phyloP scores from a whole-genome alignment of 352 stramenopile species.

The Pythium monospermum region DNA sequence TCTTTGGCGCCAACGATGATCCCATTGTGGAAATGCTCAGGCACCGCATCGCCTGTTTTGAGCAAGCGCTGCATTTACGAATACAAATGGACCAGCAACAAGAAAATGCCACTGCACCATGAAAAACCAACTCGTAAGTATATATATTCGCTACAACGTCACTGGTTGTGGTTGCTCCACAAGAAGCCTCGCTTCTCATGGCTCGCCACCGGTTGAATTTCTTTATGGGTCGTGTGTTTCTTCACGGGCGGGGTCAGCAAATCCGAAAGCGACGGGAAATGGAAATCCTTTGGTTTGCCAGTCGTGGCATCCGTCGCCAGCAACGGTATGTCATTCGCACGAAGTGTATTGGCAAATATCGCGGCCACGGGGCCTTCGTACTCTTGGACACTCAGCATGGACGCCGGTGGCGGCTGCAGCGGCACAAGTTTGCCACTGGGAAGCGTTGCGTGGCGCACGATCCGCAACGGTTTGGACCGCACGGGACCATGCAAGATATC shows the following conservation, averaged over 20 bases:
- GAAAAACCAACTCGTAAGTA: no score
- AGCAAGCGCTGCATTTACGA: slow-evolving; percentile 32
- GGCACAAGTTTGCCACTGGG: slow-evolving; percentile 71
- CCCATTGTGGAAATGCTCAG: slow-evolving; percentile 38
- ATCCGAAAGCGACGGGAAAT: slow-evolving; percentile 51
- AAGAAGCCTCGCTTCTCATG: slow-evolving; percentile 45
- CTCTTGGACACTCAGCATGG: slow-evolving; percentile 63
- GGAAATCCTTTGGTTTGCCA: slow-evolving; percentile 44
- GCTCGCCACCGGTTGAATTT: slow-evolving; percentile 27
- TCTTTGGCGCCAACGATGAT: slow-evolving; percentile 17
- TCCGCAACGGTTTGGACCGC: slow-evolving; percentile 61
- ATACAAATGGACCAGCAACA: no score
- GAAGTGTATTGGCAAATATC: slow-evolving; percentile 48
- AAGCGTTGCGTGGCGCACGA: slow-evolving; percentile 72
- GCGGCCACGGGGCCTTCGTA: slow-evolving; percentile 45
- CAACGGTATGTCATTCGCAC: slow-evolving; percentile 38
- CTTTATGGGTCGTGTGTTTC: slow-evolving; percentile 45
- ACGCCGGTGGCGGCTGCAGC: slow-evolving; percentile 51
- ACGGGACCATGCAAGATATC: slow-evolving; percentile 60
- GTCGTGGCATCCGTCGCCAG: slow-evolving; percentile 27
- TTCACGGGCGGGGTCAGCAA: slow-evolving; percentile 59
- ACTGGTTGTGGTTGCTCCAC: slow-evolving; percentile 25
- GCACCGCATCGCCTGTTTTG: slow-evolving; percentile 36
- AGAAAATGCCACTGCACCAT: not conserved
- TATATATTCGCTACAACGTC: no score